A percentile compares a stretch with the other conserved stretches of the same genome.
Evolutionary conservation across 139 green algal species (phyloP).

Genomic region (Edaphochlamys debaryana): DNA sequence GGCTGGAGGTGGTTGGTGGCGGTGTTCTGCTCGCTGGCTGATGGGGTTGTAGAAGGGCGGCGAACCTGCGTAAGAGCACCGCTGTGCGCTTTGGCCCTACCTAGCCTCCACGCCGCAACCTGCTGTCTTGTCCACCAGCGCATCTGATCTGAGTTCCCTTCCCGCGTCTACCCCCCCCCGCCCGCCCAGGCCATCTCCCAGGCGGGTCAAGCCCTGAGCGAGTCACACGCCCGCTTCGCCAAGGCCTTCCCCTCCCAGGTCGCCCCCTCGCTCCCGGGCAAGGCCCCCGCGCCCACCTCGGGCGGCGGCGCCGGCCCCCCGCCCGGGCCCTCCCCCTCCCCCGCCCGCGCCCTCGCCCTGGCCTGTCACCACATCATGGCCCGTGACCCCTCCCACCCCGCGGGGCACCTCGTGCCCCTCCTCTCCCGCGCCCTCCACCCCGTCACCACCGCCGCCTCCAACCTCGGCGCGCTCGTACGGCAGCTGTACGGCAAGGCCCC

Average conservation of each 20-base stretch:
- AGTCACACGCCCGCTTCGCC: slow-evolving; percentile 1
- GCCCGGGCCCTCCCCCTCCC: not conserved
- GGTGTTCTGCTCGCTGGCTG: too few species aligned
- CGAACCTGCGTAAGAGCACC: too few species aligned
- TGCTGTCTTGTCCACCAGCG: too few species aligned
- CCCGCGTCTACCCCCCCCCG: too few species aligned
- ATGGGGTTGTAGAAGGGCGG: too few species aligned
- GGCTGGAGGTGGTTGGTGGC: too few species aligned
- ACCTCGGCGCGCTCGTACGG: slow-evolving; percentile 17
- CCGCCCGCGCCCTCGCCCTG: not conserved
- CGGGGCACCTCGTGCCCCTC: not conserved
- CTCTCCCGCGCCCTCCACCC: not conserved
- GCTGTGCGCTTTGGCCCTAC: too few species aligned
- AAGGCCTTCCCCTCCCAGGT: slow-evolving; percentile 5
- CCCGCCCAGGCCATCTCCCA: not conserved
- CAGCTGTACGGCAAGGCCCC: slow-evolving; percentile 10
- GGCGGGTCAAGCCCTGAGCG: not conserved
- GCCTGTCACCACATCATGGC: slow-evolving; percentile 10
- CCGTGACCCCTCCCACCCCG: slow-evolving; percentile 9
- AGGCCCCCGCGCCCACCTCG: not conserved
- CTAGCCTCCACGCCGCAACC: too few species aligned
- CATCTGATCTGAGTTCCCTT: too few species aligned
- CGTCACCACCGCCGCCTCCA: not conserved
- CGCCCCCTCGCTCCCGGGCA: not conserved
- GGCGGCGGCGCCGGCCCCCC: not conserved